A percentile compares a stretch with the other conserved stretches of the same genome.
These are phyloP conservation scores for Codiaeum variegatum DNA, from an alignment of 441 rosid genomes.

Conservation along the genomic window DNA sequence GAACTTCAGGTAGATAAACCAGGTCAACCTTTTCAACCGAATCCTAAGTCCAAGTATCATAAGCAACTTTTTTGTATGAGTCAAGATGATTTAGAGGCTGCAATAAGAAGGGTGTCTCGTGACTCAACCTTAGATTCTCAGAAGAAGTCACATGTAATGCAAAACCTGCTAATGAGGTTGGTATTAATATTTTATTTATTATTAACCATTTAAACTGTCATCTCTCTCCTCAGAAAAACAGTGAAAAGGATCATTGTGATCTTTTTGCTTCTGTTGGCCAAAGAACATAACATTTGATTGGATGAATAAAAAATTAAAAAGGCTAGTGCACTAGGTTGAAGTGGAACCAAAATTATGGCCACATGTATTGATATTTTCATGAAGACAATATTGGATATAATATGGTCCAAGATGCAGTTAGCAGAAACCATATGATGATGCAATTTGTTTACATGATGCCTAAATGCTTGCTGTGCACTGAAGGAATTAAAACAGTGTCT, in stretches of 20 bases:
- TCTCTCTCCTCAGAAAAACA: not conserved
- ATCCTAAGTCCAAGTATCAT: conserved; percentile 32
- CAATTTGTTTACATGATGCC: conserved; percentile 2
- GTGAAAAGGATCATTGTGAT: not conserved
- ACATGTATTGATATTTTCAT: not conserved
- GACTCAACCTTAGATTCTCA: conserved; percentile 71
- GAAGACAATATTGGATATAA: not conserved
- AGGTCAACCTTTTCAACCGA: conserved; percentile 25
- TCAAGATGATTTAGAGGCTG: conserved; percentile 60
- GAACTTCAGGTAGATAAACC: conserved; percentile 15
- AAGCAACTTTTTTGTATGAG: conserved; percentile 37
- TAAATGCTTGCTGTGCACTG: conserved; percentile 3
- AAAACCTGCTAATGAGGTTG: conserved; percentile 80
- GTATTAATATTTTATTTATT: conserved; percentile 19
- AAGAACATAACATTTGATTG: not conserved
- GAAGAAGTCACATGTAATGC: conserved; percentile 60
- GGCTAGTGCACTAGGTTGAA: not conserved
- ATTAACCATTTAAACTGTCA: not conserved
- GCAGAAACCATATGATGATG: not conserved
- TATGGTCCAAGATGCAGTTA: not conserved
- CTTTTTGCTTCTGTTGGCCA: not conserved
- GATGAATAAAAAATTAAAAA: not conserved
- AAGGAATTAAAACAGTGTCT: conserved; percentile 25
- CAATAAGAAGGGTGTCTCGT: conserved; percentile 58
- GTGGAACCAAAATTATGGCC: not conserved